Conservation (phyloP, 2,329 filamentous ascomycete genomes). For the Fusarium udum region DNA sequence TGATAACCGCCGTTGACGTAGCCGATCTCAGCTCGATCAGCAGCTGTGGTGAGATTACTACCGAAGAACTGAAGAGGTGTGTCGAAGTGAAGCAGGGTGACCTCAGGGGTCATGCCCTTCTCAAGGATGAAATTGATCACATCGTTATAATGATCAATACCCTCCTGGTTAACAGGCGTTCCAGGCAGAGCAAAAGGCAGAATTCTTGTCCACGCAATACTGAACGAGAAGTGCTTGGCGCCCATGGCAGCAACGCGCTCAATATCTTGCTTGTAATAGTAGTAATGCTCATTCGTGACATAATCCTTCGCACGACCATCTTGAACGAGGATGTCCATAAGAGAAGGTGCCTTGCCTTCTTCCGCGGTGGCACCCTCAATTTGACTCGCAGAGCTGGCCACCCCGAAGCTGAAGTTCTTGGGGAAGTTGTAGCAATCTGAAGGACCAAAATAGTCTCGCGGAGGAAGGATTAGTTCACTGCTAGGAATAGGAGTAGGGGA, state of each 20-base stretch:
- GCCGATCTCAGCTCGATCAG: constrained; percentile 45
- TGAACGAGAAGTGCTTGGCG: constrained; percentile 61
- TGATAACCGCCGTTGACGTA: constrained; percentile 56
- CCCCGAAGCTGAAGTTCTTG: constrained; percentile 57
- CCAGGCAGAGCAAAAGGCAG: constrained; percentile 61
- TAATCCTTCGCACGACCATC: constrained; percentile 44
- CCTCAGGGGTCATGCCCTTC: constrained; percentile 59
- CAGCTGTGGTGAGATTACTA: constrained; percentile 43
- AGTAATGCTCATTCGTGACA: constrained; percentile 61
- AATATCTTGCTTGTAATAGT: constrained; percentile 66
- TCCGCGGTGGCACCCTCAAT: constrained; percentile 57
- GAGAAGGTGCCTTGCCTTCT: constrained; percentile 54
- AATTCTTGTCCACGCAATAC: constrained; percentile 62
- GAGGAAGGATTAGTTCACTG: constrained; percentile 64
- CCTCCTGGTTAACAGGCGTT: constrained; percentile 61
- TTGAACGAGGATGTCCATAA: constrained; percentile 53
- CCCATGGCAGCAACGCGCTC: constrained; percentile 62
- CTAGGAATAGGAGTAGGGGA: constrained; percentile 63
- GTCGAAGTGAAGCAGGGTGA: constrained; percentile 62
- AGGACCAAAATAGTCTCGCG: constrained; percentile 59
- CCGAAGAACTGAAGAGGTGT: constrained; percentile 55
- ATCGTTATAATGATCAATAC: constrained; percentile 63
- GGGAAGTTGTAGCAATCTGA: constrained; percentile 61
- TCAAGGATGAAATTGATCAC: constrained; percentile 60
- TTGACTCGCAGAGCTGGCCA: constrained; percentile 57